Base-by-base conservation (phyloP, 495 filamentous ascomycete species). In the Chaetomidium leptoderma region DNA sequence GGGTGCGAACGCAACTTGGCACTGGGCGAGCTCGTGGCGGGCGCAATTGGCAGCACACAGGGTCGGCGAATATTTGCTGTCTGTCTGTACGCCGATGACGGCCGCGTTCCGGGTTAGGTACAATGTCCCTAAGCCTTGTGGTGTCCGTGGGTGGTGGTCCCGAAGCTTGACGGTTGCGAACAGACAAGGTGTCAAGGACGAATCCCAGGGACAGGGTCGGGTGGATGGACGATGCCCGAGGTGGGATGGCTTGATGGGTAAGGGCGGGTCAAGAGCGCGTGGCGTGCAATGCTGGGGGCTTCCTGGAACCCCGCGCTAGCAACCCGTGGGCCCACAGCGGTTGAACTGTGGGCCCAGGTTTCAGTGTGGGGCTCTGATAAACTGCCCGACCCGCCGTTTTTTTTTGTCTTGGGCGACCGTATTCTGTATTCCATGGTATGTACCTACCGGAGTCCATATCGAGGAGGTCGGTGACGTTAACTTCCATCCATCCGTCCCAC, bases 191-290 rank as follows among this genome's bases (percentile, higher is more conserved):
- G 37, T 33, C n/a, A n/a, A n/a, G n/a, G n/a, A n/a, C n/a, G n/a
- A n/a, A n/a, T 55, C 19, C 52, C 29, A 55, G 52, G 52, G 24
- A 19, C 39, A 45, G 52, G 52, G 52, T 53, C 9, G 51, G 23
- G 24, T 55, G 52, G 29, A 17, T 33, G 32, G 11, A 21, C 40
- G n/a, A n/a, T n/a, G n/a, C n/a, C n/a, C n/a, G n/a, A n/a, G n/a
- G n/a, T n/a, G n/a, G n/a, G n/a, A n/a, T n/a, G n/a, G n/a, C n/a
- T n/a, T n/a, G n/a, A 55, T 4, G 37, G 37, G 37, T 23, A 23
- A 33, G 50, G 44, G 51, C 16, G 36, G 16, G 36, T 27, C 51
- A 33, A 30, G 50, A 42, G 23, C 17, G 39, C 36, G 51, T 43
- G 51, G 51, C 37, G 37, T 29, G 51, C 27, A 11, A 43, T 53